Conservation (phyloP, 2,329 filamentous ascomycete species). For the Cordyceps militaris region DNA sequence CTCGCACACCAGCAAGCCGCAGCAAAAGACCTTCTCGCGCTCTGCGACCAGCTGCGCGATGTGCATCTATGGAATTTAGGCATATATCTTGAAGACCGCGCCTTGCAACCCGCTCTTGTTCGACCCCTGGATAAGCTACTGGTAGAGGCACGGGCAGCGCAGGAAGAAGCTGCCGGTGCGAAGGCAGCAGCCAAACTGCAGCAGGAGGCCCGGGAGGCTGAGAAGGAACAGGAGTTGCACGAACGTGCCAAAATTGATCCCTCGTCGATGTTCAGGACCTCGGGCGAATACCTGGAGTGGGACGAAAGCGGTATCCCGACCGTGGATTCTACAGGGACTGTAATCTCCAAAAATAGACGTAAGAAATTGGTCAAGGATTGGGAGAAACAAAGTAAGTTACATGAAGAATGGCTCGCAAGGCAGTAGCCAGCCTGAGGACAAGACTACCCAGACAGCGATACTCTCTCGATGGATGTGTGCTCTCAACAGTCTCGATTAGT, state of each 20-base stretch:
- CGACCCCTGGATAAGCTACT: conserved; percentile 44
- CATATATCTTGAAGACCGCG: conserved; percentile 73
- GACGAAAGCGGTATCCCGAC: conserved; percentile 67
- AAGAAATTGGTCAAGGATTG: background rate
- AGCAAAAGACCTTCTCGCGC: background rate
- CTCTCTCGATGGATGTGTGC: too few species aligned
- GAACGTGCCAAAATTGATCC: conserved; percentile 40
- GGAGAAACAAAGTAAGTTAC: background rate
- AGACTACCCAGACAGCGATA: too few species aligned
- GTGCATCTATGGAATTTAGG: conserved; percentile 64
- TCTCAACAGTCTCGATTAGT: too few species aligned
- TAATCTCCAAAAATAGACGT: conserved; percentile 50
- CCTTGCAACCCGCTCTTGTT: conserved; percentile 32
- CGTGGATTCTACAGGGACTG: conserved; percentile 53
- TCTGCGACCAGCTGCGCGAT: conserved; percentile 48
- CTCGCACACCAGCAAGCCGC: background rate
- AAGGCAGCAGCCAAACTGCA: conserved; percentile 33
- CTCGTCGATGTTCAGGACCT: conserved; percentile 39
- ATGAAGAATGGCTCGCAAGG: background rate
- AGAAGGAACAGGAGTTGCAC: conserved; percentile 36
- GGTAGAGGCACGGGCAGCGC: conserved; percentile 40
- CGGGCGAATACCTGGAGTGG: conserved; percentile 57
- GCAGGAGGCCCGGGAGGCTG: conserved; percentile 35
- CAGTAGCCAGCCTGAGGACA: background rate
- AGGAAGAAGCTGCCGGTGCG: conserved; percentile 48